Evolutionary conservation across 2,329 filamentous ascomycete species (phyloP).

Genomic region (Pseudocercospora crystallina): DNA sequence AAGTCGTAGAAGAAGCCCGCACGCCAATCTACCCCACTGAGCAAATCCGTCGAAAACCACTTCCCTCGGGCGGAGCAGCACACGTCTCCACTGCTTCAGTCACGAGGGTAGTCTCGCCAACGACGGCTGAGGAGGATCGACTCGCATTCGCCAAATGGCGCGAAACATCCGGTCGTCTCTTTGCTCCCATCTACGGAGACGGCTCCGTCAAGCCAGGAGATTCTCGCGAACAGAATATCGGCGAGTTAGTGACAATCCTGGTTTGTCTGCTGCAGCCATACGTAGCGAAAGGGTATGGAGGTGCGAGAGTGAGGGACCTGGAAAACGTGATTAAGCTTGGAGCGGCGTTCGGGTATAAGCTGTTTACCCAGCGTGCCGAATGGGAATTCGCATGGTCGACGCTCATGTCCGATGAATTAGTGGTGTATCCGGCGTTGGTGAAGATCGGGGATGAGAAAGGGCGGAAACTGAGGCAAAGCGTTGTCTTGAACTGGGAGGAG

Average conservation of each 20-base stretch:
- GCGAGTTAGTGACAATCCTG: conserved; percentile 11
- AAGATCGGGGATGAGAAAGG: conserved; percentile 20
- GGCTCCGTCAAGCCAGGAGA: conserved; percentile 7
- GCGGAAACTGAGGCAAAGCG: conserved; percentile 14
- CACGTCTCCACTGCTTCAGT: neutral
- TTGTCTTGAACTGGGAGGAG: conserved; percentile 15
- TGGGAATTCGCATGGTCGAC: conserved; percentile 25
- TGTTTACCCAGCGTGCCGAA: conserved; percentile 20
- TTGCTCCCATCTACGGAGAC: conserved; percentile 11
- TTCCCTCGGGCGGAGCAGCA: neutral
- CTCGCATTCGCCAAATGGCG: conserved; percentile 18
- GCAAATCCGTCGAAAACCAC: conserved; percentile 4
- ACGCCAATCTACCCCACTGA: conserved; percentile 3
- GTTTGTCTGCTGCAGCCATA: conserved; percentile 16
- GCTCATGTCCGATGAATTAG: conserved; percentile 16
- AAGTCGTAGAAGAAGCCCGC: neutral
- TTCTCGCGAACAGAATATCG: conserved; percentile 13
- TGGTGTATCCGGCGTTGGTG: conserved; percentile 21
- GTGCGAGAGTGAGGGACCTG: conserved; percentile 16
- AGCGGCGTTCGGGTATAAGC: conserved; percentile 19
- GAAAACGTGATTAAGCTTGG: conserved; percentile 16
- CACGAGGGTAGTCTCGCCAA: neutral
- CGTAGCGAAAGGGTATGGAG: conserved; percentile 14
- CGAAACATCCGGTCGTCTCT: conserved; percentile 13
- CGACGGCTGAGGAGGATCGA: conserved; percentile 4